A percentile compares a stretch with the other conserved stretches of the same genome.
Conservation (phyloP, 1,139 yeast species). For the Yamadazyma triangularis region DNA sequence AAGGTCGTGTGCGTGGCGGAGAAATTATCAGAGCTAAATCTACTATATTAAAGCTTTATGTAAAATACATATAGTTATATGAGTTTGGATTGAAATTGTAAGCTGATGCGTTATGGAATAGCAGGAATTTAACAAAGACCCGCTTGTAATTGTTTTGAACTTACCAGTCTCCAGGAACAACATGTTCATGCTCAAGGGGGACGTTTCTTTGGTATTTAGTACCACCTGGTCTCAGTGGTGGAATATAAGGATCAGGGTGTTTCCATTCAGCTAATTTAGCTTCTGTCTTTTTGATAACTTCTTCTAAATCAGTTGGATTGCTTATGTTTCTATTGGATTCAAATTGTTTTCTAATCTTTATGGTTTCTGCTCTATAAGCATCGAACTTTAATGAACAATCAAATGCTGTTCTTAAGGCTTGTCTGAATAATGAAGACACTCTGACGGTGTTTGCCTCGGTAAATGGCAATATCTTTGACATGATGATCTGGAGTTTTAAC, state of each 20-base stretch:
- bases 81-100: too few relatives aligned
- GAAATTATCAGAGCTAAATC: too few relatives aligned
- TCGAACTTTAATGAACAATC: conserved; percentile 74
- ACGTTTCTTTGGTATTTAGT: conserved; percentile 82
- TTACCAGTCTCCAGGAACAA: conserved; percentile 46
- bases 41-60: too few relatives aligned
- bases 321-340: conserved; percentile 63
- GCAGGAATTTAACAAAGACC: too few relatives aligned
- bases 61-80: too few relatives aligned
- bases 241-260: conserved; percentile 85
- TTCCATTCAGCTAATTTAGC: conserved; percentile 54
- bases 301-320: conserved; percentile 54
- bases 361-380: conserved; percentile 65
- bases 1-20: too few relatives aligned
- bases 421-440: conserved; percentile 66
- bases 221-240: conserved; percentile 89
- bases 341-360: conserved; percentile 69
- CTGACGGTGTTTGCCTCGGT: conserved; percentile 65
- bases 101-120: too few relatives aligned
- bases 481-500: conserved; percentile 1
- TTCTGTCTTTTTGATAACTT: conserved; percentile 41
- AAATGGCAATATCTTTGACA: conserved; percentile 45
- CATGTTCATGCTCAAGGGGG: conserved; percentile 41
- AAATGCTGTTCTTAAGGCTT: conserved; percentile 68
- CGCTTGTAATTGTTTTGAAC: conserved; percentile 9